Evolutionary conservation across 768 basidiomycete species (phyloP), one percentile per base, ranked within the genome.

Genomic region (Leccinum aurantiacum): DNA sequence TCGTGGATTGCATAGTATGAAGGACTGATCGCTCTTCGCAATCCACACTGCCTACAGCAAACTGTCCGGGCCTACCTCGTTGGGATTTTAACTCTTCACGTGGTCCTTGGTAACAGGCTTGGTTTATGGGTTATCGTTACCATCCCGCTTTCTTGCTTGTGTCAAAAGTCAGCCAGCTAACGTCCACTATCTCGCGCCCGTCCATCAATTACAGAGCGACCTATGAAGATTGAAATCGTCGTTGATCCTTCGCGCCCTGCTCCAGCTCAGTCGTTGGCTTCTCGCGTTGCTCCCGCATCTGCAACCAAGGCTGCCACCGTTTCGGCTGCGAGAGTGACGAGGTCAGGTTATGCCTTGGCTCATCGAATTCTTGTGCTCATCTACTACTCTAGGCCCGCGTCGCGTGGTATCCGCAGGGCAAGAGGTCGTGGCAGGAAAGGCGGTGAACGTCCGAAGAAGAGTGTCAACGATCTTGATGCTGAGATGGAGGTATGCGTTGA

Each of bases 211-310:
- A 75, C 71, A 98, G 96, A 92, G 82, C 91, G 92, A 66, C 91
- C 93, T 19, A 97, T 98, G 95, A 96, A 95, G 82, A 95, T 98
- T 64, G 96, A 99, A 82, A 93, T 98, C 64, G 86, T 98, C 48
- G 83, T 96, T 72, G 93, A 96, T 78, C 93, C 93, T 14, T 82
- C 87, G 49, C 82, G 84, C 46, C 78, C 88, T 17, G 80, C 84
- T 6, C 76, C 83, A 11, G 74, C 79, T 10, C 79, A 80, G 19
- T 82, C 91, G 6, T 81, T 99, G 63, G 86, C 85, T n/a, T 84
- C 90, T 24, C 91, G 97, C 54, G 92, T 99, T 38, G 91, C 92
- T 4, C 91, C 93, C 37, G 83, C 84, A 15, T 74, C 77, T 15
- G 74, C 78, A 46, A 68, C 72, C 56, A 72, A 63, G 29, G 72